Conservation (phyloP, 1,139 yeast genomes). For the Yamadazyma trypodendri region DNA sequence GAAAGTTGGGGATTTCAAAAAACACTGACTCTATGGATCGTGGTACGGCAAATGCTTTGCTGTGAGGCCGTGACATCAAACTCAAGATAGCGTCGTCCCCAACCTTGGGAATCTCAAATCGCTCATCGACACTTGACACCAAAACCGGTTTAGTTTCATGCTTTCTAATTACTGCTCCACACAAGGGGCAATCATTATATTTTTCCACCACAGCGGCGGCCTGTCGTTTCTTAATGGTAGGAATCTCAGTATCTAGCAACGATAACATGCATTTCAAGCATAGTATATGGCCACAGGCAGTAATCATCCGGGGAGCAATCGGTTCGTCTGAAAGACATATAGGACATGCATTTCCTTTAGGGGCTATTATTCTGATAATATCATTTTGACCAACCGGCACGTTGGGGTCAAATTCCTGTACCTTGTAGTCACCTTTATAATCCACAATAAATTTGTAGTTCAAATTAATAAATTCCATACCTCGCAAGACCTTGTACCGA, state of each 20-base stretch:
- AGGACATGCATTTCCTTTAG: constrained; percentile 81
- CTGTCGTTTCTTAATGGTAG: constrained; percentile 36
- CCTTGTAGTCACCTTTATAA: constrained; percentile 50
- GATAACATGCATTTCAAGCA: constrained; percentile 81
- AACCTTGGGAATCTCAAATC: constrained; percentile 59
- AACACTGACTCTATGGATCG: constrained; percentile 32
- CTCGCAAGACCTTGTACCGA: constrained; percentile 41
- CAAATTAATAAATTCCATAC: constrained; percentile 78
- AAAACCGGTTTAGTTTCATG: constrained; percentile 70
- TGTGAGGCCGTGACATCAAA: constrained; percentile 69
- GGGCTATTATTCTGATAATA: constrained; percentile 70
- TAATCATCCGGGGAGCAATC: constrained; percentile 90
- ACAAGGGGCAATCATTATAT: constrained; percentile 81
- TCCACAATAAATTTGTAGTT: constrained; percentile 83
- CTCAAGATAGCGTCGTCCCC: constrained; percentile 62
- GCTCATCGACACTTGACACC: constrained; percentile 52
- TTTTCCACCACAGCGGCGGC: constrained; percentile 45
- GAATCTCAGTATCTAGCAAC: constrained; percentile 60
- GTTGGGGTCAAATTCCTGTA: constrained; percentile 72
- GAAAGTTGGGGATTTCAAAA: constrained; percentile 28
- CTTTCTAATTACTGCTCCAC: constrained; percentile 64
- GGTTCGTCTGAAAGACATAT: constrained; percentile 84
- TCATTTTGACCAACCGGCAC: constrained; percentile 60
- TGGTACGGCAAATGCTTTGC: constrained; percentile 65
- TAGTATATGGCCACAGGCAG: constrained; percentile 86